phyloP scores from a whole-genome alignment of 2,329 filamentous ascomycete species.

The Paecilomyces dactylethromorphus region DNA sequence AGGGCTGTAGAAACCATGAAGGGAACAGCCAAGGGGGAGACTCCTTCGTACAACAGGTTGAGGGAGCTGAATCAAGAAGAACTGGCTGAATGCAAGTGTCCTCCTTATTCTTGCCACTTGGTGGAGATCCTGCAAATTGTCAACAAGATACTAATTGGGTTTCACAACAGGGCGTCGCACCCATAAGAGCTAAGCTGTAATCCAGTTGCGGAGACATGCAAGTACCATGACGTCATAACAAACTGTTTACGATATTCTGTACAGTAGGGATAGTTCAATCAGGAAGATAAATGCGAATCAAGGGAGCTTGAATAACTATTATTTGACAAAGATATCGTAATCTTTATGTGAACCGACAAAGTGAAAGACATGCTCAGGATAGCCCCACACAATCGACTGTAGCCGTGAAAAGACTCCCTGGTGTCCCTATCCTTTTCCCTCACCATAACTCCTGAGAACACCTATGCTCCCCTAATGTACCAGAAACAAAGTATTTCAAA shows the following conservation, averaged over 20 bases:
- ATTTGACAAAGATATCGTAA: not conserved
- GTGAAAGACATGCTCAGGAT: not conserved
- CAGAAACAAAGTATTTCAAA: not conserved
- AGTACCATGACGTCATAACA: not conserved
- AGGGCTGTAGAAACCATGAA: slow-evolving; percentile 66
- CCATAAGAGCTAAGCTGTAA: slow-evolving; percentile 9
- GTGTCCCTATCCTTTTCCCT: not conserved
- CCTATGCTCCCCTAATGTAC: not conserved
- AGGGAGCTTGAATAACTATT: not conserved
- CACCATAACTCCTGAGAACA: not conserved
- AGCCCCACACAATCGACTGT: not conserved
- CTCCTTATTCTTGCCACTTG: not conserved
- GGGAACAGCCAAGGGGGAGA: slow-evolving; percentile 65
- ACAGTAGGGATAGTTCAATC: not conserved
- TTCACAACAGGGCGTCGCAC: slow-evolving; percentile 22
- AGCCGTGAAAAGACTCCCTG: not conserved
- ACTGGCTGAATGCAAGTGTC: slow-evolving; percentile 50
- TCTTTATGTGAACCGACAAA: not conserved
- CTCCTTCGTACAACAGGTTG: slow-evolving; percentile 67
- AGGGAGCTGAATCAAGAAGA: slow-evolving; percentile 65
- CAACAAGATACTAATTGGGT: slow-evolving; percentile 1
- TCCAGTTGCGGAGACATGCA: not conserved
- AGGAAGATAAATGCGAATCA: not conserved
- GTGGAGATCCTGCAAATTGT: not conserved
- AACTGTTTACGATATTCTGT: not conserved